Evolutionary conservation across 2,329 filamentous ascomycete genomes (phyloP).

Genomic region (Dendrostoma leiphaemia): DNA sequence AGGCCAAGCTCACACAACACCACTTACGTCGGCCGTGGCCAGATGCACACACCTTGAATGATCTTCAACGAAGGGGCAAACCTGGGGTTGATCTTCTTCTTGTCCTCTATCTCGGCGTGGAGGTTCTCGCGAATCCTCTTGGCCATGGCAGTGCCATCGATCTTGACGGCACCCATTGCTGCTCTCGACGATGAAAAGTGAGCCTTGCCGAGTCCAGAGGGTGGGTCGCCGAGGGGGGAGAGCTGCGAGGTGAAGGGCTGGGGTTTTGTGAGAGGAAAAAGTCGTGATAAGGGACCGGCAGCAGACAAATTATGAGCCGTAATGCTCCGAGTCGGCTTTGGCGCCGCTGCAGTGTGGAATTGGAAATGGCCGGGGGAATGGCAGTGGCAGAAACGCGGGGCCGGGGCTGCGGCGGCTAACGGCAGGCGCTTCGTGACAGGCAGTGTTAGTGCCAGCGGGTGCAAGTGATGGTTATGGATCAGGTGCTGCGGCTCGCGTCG

Average conservation of each 20-base stretch:
- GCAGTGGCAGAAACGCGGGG: constrained; percentile 16
- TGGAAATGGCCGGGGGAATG: background rate
- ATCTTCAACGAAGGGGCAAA: constrained; percentile 92
- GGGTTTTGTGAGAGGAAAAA: background rate
- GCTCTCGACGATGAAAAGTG: constrained; percentile 47
- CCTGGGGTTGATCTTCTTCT: constrained; percentile 78
- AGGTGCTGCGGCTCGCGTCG: background rate
- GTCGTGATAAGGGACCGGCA: background rate
- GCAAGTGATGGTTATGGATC: constrained; percentile 10
- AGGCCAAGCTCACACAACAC: too few relatives aligned
- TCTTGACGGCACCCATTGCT: constrained; percentile 83
- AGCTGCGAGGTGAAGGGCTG: background rate
- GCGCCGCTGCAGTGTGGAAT: background rate
- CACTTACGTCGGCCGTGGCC: too few relatives aligned
- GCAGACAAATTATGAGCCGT: constrained; percentile 5
- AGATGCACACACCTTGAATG: constrained; percentile 78
- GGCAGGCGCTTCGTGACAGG: background rate
- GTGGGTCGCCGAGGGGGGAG: constrained; percentile 8
- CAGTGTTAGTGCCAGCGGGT: constrained; percentile 3
- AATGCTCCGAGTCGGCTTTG: constrained; percentile 8
- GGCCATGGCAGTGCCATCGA: constrained; percentile 94
- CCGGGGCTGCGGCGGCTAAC: constrained; percentile 1
- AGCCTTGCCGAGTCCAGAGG: constrained; percentile 2
- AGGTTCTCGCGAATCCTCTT: constrained; percentile 85
- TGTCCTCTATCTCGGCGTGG: constrained; percentile 74